Percentiles rank a stretch among this genome's conserved stretches.
These are phyloP conservation scores for Adiantum capillusveneris DNA, from an alignment of 75 land plant species.

Conservation along the genomic window DNA sequence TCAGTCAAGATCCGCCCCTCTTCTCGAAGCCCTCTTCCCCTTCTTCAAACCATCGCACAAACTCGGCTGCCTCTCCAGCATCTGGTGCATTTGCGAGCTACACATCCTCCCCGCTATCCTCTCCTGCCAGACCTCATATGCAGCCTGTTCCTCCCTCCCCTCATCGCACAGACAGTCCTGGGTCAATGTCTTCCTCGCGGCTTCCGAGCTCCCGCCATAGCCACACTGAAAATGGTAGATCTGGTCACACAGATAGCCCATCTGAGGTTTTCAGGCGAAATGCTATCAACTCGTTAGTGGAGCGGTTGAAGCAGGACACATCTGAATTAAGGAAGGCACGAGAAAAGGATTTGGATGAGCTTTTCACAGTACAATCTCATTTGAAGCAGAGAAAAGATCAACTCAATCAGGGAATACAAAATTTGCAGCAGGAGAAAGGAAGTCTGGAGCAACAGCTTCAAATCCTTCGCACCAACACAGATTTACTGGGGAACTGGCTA, in stretches of 20 bases:
- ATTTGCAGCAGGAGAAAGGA: constrained; percentile 74
- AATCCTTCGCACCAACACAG: constrained; percentile 61
- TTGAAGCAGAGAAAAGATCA: constrained; percentile 57
- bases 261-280: constrained; percentile 56
- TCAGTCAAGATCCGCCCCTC: constrained; percentile 79
- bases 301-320: constrained; percentile 43
- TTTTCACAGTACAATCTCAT: constrained; percentile 54
- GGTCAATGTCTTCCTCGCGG: background rate
- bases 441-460: constrained; percentile 87
- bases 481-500: constrained; percentile 71
- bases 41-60: constrained; percentile 9
- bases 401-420: constrained; percentile 45
- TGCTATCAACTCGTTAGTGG: constrained; percentile 53
- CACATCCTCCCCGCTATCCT: background rate
- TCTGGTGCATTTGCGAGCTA: constrained; percentile 9
- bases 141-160: background rate
- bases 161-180: background rate
- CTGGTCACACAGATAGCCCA: constrained; percentile 47
- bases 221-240: constrained; percentile 7
- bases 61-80: constrained; percentile 8
- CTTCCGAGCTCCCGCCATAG: constrained; percentile 3
- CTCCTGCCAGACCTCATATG: constrained; percentile 2
- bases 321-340: constrained; percentile 37
- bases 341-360: constrained; percentile 73
- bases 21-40: constrained; percentile 40